Conservation (phyloP, 2,329 filamentous ascomycete species). For the Exophiala xenobiotica region DNA sequence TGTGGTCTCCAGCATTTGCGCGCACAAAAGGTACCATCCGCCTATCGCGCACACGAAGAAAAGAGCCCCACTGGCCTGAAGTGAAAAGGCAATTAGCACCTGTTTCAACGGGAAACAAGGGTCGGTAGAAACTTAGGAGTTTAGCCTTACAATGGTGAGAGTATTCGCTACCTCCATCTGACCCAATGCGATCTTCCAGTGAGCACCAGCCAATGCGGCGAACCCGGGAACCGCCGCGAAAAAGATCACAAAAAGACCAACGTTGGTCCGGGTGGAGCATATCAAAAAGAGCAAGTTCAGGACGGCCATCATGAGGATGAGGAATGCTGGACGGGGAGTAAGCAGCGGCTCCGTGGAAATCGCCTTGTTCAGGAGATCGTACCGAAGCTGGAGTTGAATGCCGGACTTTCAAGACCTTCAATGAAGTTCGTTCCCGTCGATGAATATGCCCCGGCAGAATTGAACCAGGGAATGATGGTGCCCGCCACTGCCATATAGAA, state of each 20-base stretch:
- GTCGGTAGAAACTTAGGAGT: background rate
- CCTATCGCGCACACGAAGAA: background rate
- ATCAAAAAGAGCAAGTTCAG: constrained; percentile 65
- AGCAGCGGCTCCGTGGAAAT: background rate
- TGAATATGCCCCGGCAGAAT: background rate
- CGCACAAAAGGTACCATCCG: background rate
- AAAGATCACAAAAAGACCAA: constrained; percentile 69
- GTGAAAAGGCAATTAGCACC: background rate
- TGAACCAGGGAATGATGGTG: constrained; percentile 21
- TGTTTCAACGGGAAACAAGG: background rate
- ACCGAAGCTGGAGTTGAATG: constrained; percentile 4
- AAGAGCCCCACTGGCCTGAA: background rate
- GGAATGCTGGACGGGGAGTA: constrained; percentile 44
- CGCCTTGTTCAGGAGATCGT: background rate
- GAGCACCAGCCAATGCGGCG: constrained; percentile 53
- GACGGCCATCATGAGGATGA: constrained; percentile 63
- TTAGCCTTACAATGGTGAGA: background rate
- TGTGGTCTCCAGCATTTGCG: background rate
- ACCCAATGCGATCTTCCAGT: constrained; percentile 19
- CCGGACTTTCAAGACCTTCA: background rate
- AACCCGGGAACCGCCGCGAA: constrained; percentile 59
- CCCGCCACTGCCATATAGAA: constrained; percentile 51
- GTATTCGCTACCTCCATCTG: background rate
- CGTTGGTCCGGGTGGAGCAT: constrained; percentile 69
- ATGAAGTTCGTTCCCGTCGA: background rate